Evolutionary conservation across 2,329 filamentous ascomycete species (phyloP), one percentile per base, ranked within the genome.

Genomic region (Cercospora zeina): DNA sequence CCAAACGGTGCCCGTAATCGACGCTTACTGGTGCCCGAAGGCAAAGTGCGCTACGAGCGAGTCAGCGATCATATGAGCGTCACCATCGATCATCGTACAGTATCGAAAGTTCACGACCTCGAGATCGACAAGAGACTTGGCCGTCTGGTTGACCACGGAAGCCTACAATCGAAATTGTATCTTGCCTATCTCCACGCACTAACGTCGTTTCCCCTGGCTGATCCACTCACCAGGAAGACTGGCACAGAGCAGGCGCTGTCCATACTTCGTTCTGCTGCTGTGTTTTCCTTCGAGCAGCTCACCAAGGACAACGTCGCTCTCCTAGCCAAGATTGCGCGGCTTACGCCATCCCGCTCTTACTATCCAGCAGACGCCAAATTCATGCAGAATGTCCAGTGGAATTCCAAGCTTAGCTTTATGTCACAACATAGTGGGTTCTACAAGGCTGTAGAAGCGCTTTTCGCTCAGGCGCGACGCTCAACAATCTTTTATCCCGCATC

Each of bases 181-280:
- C n/a, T 70, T 66, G 86, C 85, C 0, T 71, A 80, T 4, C 70
- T 86, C 0, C 87, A 90, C 68, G 87, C 86, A 0, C 73, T 80
- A 3, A 89, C 87, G 0, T 86, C 86, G 0, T 84, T 81, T 31
- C 67, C 81, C 0, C 37, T 89, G 0, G 81, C 83, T 0, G 87
- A 89, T 67, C 73, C 77, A 0, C 76, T 90, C 0, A 89, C 85
- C 0, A 74, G 78, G 0, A 77, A 80, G 0, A 89, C 85, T 0
- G 87, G 87, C 0, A 81, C 79, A 0, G 87, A 89, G 68, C 86
- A 89, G 70, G 67, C 72, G 2, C 45, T 74, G 11, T 14, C 42
- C 1, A 69, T 69, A 3, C 62, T 74, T 5, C 50, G 51, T 1
- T 70, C 67, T 1, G 66, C 65, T 4, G 67, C 65, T 9, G 58